Evolutionary conservation across 2,329 filamentous ascomycete species (phyloP), one percentile per base, ranked within the genome.

Genomic region (Alternaria brassicae): DNA sequence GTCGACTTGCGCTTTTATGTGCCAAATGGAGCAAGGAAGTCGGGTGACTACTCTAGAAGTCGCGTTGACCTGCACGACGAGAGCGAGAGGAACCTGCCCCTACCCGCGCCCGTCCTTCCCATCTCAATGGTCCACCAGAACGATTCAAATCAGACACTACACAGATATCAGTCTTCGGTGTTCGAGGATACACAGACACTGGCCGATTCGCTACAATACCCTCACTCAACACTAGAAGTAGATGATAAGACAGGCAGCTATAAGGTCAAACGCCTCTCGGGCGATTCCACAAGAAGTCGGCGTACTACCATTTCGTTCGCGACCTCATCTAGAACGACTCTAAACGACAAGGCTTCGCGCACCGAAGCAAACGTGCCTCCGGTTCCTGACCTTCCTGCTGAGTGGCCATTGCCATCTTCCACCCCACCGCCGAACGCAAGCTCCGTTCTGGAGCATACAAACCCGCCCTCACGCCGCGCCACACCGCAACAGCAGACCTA

Each of bases 1-100:
- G 88, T 96, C 61, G 93, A 96, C 73, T 83, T 85, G 59, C 86
- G 91, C 37, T 96, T 96, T 81, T 84, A 90, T 72, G 80, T 96
- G 28, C 91, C 91, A 0, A 81, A 95, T 71, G 89, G 90, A 47
- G 87, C 87, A 71, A 84, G 83, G 40, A 83, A 80, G 2, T 65
- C 69, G 17, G 75, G 75, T 21, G 72, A 72, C 28, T 77, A 77
- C 56, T 59, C 63, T 13, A 62, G 64, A 27, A 71, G 67, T 40
- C 65, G 60, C 7, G 63, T 67, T 54, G 62, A 67, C 23, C 47
- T 76, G 28, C 63, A 64, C 15, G 53, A 69, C 17, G 61, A 61
- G 7, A 66, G 63, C 30, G 67, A 75, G 45, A 72, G 71, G 60
- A 68, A 65, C 37, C 51, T 70, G 15, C 68, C 64, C 13, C 13